Conservation (phyloP, 169 alveolate genomes). For the Babesia sp. region DNA sequence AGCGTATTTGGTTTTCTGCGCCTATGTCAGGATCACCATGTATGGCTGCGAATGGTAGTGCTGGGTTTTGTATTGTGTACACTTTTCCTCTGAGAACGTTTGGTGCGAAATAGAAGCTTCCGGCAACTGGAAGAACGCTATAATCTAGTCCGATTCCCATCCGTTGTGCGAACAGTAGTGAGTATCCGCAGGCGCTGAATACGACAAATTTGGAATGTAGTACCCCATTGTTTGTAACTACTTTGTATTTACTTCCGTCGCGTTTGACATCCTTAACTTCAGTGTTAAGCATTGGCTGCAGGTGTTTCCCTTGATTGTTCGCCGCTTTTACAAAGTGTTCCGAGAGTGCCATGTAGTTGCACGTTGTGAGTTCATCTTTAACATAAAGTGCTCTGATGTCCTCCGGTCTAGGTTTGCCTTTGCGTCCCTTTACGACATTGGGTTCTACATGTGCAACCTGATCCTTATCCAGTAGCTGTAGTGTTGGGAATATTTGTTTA, state of each 20-base stretch:
- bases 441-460: conserved; percentile 79
- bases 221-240: conserved; percentile 69
- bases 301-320: conserved; percentile 49
- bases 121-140: conserved; percentile 85
- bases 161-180: conserved; percentile 81
- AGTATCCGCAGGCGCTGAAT: conserved; percentile 85
- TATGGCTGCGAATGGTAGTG: conserved; percentile 84
- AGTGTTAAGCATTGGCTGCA: conserved; percentile 65
- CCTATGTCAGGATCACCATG: conserved; percentile 87
- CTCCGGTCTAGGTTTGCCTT: conserved; percentile 47
- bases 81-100: conserved; percentile 80
- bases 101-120: conserved; percentile 82
- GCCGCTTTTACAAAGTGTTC: conserved; percentile 74
- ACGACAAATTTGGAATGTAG: conserved; percentile 78
- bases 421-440: conserved; percentile 57
- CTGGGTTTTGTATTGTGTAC: conserved; percentile 84
- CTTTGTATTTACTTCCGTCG: conserved; percentile 53
- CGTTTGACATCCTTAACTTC: conserved; percentile 71
- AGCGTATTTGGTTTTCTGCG: conserved; percentile 72
- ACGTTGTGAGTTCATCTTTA: conserved; percentile 79
- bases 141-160: conserved; percentile 81
- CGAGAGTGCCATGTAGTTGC: conserved; percentile 73
- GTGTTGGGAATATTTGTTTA: conserved; percentile 65
- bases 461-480: conserved; percentile 64
- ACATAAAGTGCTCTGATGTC: conserved; percentile 74